A percentile compares a stretch with the other conserved stretches of the same genome.
Evolutionary conservation across 805 yeast genomes (phyloP).

Genomic region (Sporopachydermia lactativora): DNA sequence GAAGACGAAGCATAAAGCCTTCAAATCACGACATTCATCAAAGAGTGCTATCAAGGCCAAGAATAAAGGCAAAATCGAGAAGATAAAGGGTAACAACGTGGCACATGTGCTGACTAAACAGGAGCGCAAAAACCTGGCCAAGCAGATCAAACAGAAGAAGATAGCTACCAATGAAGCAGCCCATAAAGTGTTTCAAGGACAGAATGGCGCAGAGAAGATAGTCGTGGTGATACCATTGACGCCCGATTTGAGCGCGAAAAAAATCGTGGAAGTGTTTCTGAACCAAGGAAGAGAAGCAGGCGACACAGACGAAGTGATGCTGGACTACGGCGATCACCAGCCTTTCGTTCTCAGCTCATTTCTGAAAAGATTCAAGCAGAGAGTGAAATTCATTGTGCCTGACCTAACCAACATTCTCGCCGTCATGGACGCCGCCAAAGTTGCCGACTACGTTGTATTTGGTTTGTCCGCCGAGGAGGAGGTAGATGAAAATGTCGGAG

Average conservation of each 20-base stretch:
- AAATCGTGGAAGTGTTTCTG: constrained; percentile 39
- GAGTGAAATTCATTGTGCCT: constrained; percentile 59
- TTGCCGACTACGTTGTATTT: constrained; percentile 80
- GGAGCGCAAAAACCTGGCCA: constrained; percentile 67
- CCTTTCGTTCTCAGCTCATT: constrained; percentile 40
- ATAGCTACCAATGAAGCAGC: constrained; percentile 41
- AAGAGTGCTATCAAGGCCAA: constrained; percentile 76
- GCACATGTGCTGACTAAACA: constrained; percentile 30
- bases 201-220: constrained; percentile 69
- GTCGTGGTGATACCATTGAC: constrained; percentile 73
- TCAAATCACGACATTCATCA: constrained; percentile 83
- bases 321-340: constrained; percentile 14
- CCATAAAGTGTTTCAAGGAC: constrained; percentile 67
- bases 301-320: constrained; percentile 18
- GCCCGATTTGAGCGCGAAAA: constrained; percentile 43
- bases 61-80: constrained; percentile 80
- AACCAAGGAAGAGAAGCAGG: constrained; percentile 21
- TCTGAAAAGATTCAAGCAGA: constrained; percentile 58
- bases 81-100: constrained; percentile 25
- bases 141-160: constrained; percentile 65
- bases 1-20: constrained; percentile 77
- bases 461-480: constrained; percentile 82
- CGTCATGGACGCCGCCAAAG: constrained; percentile 73
- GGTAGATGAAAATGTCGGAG: constrained; percentile 70
- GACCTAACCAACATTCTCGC: constrained; percentile 50